phyloP scores from a whole-genome alignment of 352 stramenopile genomes.

The Phytophthora pini region DNA sequence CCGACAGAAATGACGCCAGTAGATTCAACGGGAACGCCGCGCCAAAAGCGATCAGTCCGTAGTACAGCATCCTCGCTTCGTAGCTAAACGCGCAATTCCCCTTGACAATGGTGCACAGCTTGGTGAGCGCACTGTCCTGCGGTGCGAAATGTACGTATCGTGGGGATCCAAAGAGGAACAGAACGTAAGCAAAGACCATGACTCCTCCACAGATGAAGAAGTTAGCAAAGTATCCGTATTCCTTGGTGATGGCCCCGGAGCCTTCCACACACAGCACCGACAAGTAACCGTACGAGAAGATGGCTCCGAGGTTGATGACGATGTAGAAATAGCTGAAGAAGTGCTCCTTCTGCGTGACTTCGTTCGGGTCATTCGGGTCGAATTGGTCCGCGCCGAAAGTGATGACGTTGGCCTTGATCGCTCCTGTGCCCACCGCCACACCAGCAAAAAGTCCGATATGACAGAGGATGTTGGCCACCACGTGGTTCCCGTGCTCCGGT shows the following conservation, averaged over 20 bases:
- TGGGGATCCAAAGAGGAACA: constrained; percentile 65
- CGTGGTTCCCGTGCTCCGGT: constrained; percentile 41
- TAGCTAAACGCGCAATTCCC: constrained; percentile 85
- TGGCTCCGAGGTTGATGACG: constrained; percentile 91
- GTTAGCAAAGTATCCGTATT: constrained; percentile 92
- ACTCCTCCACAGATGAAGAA: constrained; percentile 85
- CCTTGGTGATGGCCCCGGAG: constrained; percentile 62
- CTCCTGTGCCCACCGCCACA: constrained; percentile 80
- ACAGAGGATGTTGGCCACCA: constrained; percentile 71
- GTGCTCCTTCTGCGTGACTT: constrained; percentile 78
- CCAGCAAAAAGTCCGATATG: constrained; percentile 78
- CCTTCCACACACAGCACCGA: constrained; percentile 91
- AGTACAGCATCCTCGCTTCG: constrained; percentile 80
- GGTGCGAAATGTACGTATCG: constrained; percentile 83
- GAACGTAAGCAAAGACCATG: constrained; percentile 81
- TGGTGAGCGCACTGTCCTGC: constrained; percentile 76
- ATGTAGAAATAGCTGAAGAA: constrained; percentile 95
- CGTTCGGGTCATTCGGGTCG: constrained; percentile 83
- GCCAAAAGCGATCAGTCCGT: constrained; percentile 72
- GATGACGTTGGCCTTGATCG: constrained; percentile 90
- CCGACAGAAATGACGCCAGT: constrained; percentile 75
- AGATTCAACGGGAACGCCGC: constrained; percentile 76
- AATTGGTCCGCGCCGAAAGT: constrained; percentile 90
- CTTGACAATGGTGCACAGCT: constrained; percentile 75
- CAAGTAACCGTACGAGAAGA: constrained; percentile 92